phyloP scores from a whole-genome alignment of 805 yeast species.

The Zygotorulaspora florentina region DNA sequence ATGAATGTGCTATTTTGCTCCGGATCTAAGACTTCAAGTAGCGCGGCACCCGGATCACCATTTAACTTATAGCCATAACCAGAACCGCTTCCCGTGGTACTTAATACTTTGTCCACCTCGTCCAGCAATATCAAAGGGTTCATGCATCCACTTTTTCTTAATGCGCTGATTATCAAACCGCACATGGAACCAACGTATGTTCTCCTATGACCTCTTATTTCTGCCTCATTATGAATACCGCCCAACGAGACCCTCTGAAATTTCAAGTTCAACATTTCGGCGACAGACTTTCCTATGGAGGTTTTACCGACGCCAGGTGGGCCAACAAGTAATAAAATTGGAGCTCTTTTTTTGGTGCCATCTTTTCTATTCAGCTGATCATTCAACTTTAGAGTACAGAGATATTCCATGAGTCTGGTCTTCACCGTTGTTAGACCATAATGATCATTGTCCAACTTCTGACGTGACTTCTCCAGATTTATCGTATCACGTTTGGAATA shows the following conservation, averaged over 20 bases:
- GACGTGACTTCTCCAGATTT: slow-evolving; percentile 49
- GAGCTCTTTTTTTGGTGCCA: slow-evolving; percentile 38
- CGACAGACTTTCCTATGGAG: slow-evolving; percentile 77
- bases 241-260: slow-evolving; percentile 82
- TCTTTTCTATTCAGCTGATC: slow-evolving; percentile 19
- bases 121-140: slow-evolving; percentile 81
- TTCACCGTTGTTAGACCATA: slow-evolving; percentile 73
- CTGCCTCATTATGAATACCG: slow-evolving; percentile 85
- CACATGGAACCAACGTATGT: slow-evolving; percentile 94
- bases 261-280: slow-evolving; percentile 64
- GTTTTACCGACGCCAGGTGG: slow-evolving; percentile 96
- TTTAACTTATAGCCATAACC: slow-evolving; percentile 39
- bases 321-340: slow-evolving; percentile 77
- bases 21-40: slow-evolving; percentile 84
- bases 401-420: slow-evolving; percentile 68
- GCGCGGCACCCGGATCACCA: slow-evolving; percentile 89
- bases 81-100: slow-evolving; percentile 33
- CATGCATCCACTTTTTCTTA: slow-evolving; percentile 70
- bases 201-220: slow-evolving; percentile 84
- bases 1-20: slow-evolving; percentile 75
- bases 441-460: slow-evolving; percentile 69
- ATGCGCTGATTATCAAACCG: slow-evolving; percentile 71
- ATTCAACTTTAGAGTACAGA: slow-evolving; percentile 67
- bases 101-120: slow-evolving; percentile 75
- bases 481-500: slow-evolving; percentile 30